phyloP scores from a whole-genome alignment of 352 stramenopile species.

The Phytopythium vexans region DNA sequence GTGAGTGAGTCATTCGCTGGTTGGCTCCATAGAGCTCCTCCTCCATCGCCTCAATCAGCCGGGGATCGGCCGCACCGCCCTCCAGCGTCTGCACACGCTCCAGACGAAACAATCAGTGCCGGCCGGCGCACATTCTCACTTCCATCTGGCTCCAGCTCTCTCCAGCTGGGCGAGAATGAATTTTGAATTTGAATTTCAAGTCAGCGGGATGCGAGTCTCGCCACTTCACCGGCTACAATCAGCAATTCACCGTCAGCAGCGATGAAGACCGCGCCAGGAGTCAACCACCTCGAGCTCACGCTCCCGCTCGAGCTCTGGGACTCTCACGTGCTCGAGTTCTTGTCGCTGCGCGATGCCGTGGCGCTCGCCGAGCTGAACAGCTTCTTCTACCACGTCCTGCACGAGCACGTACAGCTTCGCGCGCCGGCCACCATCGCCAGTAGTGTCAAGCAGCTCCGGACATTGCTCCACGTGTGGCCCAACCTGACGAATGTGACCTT shows the following conservation, averaged over 20 bases:
- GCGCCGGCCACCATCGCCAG: slow-evolving; percentile 36
- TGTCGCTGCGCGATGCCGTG: slow-evolving; percentile 57
- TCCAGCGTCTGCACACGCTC: too few relatives aligned
- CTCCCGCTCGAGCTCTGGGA: slow-evolving; percentile 61
- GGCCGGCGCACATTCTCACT: too few relatives aligned
- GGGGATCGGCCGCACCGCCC: too few relatives aligned
- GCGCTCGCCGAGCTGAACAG: slow-evolving; percentile 44
- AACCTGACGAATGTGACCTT: slow-evolving; percentile 61
- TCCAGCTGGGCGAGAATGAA: too few relatives aligned
- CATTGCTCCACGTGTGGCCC: slow-evolving; percentile 36
- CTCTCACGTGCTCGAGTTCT: slow-evolving; percentile 38
- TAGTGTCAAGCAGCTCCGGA: slow-evolving; percentile 27
- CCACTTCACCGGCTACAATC: not conserved
- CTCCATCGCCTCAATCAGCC: too few relatives aligned
- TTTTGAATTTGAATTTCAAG: too few relatives aligned
- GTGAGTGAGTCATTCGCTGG: too few relatives aligned
- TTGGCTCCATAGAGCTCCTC: too few relatives aligned
- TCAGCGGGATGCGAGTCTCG: too few relatives aligned
- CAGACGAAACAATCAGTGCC: too few relatives aligned
- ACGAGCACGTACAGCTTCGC: slow-evolving; percentile 38
- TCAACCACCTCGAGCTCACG: slow-evolving; percentile 19
- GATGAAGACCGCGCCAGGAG: not conserved
- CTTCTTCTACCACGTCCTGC: slow-evolving; percentile 49
- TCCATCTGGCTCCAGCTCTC: too few relatives aligned
- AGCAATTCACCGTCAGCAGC: not conserved